A percentile compares a stretch with the other conserved stretches of the same genome.
These are phyloP conservation scores for Linum tenue DNA, from an alignment of 345 rosid species.

Conservation along the genomic window DNA sequence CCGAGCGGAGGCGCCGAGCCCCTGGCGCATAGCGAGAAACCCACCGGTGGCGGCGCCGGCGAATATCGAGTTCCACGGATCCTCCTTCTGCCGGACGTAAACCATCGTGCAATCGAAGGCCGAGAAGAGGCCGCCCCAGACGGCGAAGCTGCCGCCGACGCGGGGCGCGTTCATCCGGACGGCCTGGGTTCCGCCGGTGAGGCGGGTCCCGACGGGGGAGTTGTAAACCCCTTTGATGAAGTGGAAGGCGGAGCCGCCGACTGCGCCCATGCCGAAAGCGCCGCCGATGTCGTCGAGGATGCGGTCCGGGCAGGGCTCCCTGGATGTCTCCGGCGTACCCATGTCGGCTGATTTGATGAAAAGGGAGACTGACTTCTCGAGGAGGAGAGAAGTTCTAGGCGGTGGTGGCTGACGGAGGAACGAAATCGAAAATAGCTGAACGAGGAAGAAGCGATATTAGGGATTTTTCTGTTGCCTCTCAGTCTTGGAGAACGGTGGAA, in stretches of 20 bases:
- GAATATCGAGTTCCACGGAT: conserved; percentile 82
- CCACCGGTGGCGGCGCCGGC: conserved; percentile 88
- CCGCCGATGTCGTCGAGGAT: conserved; percentile 70
- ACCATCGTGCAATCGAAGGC: conserved; percentile 71
- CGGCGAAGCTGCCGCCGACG: conserved; percentile 67
- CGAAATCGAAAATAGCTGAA: no score
- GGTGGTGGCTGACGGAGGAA: no score
- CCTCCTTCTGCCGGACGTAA: conserved; percentile 78
- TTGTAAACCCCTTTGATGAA: conserved; percentile 52
- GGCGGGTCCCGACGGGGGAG: conserved; percentile 50
- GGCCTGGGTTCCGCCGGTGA: conserved; percentile 60
- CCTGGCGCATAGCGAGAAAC: conserved; percentile 61
- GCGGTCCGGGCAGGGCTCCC: conserved; percentile 80
- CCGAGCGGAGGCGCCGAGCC: conserved; percentile 39
- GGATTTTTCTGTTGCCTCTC: no score
- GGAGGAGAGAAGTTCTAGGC: no score
- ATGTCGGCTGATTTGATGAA: conserved; percentile 11
- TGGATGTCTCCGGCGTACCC: conserved; percentile 53
- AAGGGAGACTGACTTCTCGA: no score
- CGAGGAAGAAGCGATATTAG: no score
- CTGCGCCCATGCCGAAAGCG: conserved; percentile 77
- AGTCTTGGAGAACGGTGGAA: no score
- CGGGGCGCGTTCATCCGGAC: conserved; percentile 76
- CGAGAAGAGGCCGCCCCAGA: conserved; percentile 77
- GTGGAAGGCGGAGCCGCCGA: conserved; percentile 65